Base-by-base conservation (phyloP, 306 rosid genomes). In the Senna siamea region DNA sequence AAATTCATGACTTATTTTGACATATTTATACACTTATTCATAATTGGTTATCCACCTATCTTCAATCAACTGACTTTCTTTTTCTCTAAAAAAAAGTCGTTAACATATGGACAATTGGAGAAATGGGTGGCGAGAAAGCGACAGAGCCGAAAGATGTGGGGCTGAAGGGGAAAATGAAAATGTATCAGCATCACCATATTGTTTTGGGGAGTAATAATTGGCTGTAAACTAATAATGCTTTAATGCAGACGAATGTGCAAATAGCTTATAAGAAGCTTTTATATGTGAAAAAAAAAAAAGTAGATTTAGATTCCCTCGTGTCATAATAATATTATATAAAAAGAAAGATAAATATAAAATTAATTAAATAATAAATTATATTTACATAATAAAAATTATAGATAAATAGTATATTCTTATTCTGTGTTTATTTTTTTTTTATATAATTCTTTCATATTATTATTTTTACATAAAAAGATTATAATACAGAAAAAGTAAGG, bases 101-200 rank as follows among this genome's bases (percentile, higher is more conserved):
- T 26, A 26, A 3, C 3, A 26, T 26, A 26, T 26, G 30, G 30
- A 26, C 3, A 26, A n/a, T 26, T 26, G 15, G 20, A 60, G 51
- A 47, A 83, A 72, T 18, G 20, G 17, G 37, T 18, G 40, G 50
- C 5, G 63, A 18, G 61, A 18, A 28, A 51, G 41, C 19, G 48
- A 63, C 20, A 51, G 43, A 83, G 75, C 82, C 80, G 78, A 80
- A 73, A 84, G 87, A 79, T 10, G 66, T 66, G 78, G 77, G 48
- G 72, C 41, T 69, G 77, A 58, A 10, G 62, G 37, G 60, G 57
- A 76, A 66, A 76, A 67, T 74, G 30, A 26, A 26, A 26, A 26
- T 26, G 30, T 26, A n/a, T n/a, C 61, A 72, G 17, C 58, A 55
- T 60, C 79, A 50, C 63, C 84, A 64, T 6, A 9, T 51, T 35